Evolutionary conservation across 352 stramenopile genomes (phyloP).

Genomic region (Pythium guiyangense): DNA sequence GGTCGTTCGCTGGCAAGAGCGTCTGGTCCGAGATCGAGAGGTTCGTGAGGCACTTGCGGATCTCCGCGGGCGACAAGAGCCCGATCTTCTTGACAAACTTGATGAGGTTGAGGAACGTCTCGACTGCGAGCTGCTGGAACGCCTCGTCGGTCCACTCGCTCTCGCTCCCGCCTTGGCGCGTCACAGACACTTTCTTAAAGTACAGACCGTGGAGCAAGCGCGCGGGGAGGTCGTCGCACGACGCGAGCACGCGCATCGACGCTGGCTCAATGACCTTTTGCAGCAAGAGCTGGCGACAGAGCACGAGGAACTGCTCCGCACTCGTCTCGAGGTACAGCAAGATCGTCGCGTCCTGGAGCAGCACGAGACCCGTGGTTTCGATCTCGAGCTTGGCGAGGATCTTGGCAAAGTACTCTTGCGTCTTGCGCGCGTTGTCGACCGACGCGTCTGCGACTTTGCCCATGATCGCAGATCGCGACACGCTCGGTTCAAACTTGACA

Average conservation of each 20-base stretch:
- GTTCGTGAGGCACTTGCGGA: conserved; percentile 52
- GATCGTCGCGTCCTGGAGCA: conserved; percentile 47
- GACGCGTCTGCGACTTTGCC: conserved; percentile 31
- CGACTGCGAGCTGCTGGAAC: conserved; percentile 32
- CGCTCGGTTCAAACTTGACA: conserved; percentile 32
- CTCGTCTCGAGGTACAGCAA: conserved; percentile 61
- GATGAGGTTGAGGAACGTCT: conserved; percentile 50
- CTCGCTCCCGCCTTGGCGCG: conserved; percentile 5
- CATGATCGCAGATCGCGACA: conserved; percentile 44
- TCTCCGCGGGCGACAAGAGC: conserved; percentile 39
- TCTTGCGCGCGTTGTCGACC: conserved; percentile 43
- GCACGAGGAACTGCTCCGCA: conserved; percentile 43
- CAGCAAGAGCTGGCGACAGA: conserved; percentile 33
- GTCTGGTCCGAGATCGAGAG: conserved; percentile 60
- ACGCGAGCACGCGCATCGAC: conserved; percentile 53
- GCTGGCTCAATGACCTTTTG: conserved; percentile 32
- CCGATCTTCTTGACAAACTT: conserved; percentile 64
- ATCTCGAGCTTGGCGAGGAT: conserved; percentile 49
- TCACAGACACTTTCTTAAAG: conserved; percentile 57
- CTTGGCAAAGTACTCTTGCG: conserved; percentile 64
- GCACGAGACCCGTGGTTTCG: conserved; percentile 48
- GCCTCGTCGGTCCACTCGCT: conserved; percentile 43
- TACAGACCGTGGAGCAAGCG: conserved; percentile 56
- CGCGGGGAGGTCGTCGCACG: conserved; percentile 46
- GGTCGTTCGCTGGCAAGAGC: conserved; percentile 49